phyloP scores from a whole-genome alignment of 1,284 basidiomycete genomes.

The Pterulicium gracile region DNA sequence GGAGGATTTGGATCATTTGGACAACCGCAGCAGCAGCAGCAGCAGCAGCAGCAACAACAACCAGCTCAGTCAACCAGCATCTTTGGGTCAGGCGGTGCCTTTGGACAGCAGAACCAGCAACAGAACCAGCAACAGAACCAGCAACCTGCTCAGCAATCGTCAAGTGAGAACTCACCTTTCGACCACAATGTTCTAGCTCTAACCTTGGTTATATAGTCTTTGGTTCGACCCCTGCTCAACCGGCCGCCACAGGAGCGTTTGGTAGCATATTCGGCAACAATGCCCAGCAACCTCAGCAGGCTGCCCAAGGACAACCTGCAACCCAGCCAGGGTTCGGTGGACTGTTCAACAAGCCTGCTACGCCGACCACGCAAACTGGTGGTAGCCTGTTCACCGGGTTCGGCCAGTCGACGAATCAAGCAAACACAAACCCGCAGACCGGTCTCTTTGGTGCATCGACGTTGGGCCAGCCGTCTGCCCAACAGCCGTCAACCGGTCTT shows the following conservation, averaged over 20 bases:
- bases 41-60: constrained; percentile 14
- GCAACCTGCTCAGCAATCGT: constrained; percentile 18
- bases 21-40: constrained; percentile 12
- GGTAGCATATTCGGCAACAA: constrained; percentile 24
- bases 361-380: constrained; percentile 12
- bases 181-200: constrained; percentile 9
- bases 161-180: not conserved
- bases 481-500: not conserved
- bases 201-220: constrained; percentile 13
- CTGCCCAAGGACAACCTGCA: constrained; percentile 16
- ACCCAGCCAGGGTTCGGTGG: constrained; percentile 14
- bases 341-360: constrained; percentile 15
- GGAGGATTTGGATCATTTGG: constrained; percentile 15
- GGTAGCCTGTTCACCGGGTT: constrained; percentile 23
- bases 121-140: constrained; percentile 15
- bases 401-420: not conserved
- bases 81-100: not conserved
- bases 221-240: constrained; percentile 12
- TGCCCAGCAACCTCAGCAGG: constrained; percentile 12
- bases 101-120: constrained; percentile 15
- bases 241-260: constrained; percentile 13
- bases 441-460: constrained; percentile 16
- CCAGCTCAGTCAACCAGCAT: constrained; percentile 6
- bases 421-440: not conserved
- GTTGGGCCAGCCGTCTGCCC: constrained; percentile 3